A percentile compares a stretch with the other conserved stretches of the same genome.
Conservation (phyloP, 805 yeast species). For the Kazachstania viticola region DNA sequence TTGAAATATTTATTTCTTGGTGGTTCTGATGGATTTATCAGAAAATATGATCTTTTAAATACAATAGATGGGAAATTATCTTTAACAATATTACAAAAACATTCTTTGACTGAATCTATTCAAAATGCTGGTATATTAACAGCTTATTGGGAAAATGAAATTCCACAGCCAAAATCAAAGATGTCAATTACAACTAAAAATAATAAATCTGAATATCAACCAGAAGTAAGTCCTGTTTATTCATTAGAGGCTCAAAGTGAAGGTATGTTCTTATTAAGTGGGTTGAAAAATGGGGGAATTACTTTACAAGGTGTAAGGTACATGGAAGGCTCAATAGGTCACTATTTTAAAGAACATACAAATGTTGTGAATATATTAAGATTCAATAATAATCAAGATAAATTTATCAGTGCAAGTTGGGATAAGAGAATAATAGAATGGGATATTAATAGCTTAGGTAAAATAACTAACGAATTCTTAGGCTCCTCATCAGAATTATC, state of each 20-base stretch:
- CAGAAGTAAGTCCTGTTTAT: slow-evolving; percentile 72
- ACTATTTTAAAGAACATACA: slow-evolving; percentile 56
- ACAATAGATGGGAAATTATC: slow-evolving; percentile 82
- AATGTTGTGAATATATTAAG: slow-evolving; percentile 64
- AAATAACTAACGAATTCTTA: slow-evolving; percentile 33
- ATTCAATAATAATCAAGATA: slow-evolving; percentile 49
- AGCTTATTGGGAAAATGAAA: slow-evolving; percentile 95
- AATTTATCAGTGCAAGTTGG: slow-evolving; percentile 80
- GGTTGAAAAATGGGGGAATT: slow-evolving; percentile 77
- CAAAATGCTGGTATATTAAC: slow-evolving; percentile 71
- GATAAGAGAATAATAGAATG: slow-evolving; percentile 69
- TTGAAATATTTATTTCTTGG: slow-evolving; percentile 86
- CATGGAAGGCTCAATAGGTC: slow-evolving; percentile 70
- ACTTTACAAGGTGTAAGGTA: slow-evolving; percentile 72
- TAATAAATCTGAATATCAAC: slow-evolving; percentile 32
- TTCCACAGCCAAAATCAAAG: slow-evolving; percentile 48
- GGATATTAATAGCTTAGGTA: slow-evolving; percentile 70
- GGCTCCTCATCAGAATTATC: slow-evolving; percentile 73
- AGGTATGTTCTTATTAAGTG: slow-evolving; percentile 76
- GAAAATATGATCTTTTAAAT: slow-evolving; percentile 78
- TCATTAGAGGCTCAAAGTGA: slow-evolving; percentile 75
- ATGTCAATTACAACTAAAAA: slow-evolving; percentile 21
- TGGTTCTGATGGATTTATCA: slow-evolving; percentile 88
- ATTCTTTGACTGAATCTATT: slow-evolving; percentile 76
- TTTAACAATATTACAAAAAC: slow-evolving; percentile 82